Conservation (phyloP, 1,139 yeast genomes). For the Arxiozyma bovina region DNA sequence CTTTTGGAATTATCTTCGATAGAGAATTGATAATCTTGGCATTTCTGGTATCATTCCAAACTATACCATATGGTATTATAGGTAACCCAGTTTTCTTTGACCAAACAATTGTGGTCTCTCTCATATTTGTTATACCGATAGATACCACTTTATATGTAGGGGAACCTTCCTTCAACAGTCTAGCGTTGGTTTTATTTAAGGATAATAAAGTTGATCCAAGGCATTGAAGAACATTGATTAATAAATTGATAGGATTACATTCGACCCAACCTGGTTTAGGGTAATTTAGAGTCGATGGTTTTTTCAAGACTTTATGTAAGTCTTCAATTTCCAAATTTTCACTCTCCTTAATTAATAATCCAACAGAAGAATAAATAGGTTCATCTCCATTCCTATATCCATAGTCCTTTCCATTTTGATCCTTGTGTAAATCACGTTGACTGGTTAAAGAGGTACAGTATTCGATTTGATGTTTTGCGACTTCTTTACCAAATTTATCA, state of each 20-base stretch:
- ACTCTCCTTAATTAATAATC: conserved; percentile 53
- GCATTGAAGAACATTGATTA: conserved; percentile 76
- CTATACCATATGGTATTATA: conserved; percentile 70
- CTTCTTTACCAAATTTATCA: conserved; percentile 60
- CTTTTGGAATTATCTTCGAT: conserved; percentile 50
- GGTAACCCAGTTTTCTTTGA: conserved; percentile 76
- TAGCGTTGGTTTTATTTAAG: conserved; percentile 45
- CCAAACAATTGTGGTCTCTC: conserved; percentile 93
- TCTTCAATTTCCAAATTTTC: conserved; percentile 58
- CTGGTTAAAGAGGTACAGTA: conserved; percentile 60
- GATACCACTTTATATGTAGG: conserved; percentile 49
- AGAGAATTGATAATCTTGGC: conserved; percentile 61
- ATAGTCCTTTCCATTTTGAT: conserved; percentile 33
- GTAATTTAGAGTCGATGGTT: conserved; percentile 52
- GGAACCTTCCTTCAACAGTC: conserved; percentile 40
- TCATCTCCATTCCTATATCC: conserved; percentile 7
- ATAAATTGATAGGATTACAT: conserved; percentile 79
- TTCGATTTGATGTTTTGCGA: conserved; percentile 85
- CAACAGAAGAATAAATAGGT: conserved; percentile 58
- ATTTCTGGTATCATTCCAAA: conserved; percentile 94
- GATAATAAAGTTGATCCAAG: conserved; percentile 55
- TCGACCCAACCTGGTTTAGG: conserved; percentile 91
- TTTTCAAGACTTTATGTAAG: conserved; percentile 9
- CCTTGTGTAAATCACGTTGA: conserved; percentile 28
- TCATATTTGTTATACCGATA: conserved; percentile 88